A percentile compares a stretch with the other conserved stretches of the same genome.
These are phyloP conservation scores for Golubevia pallescens DNA, from an alignment of 1,284 basidiomycete genomes.

Conservation along the genomic window DNA sequence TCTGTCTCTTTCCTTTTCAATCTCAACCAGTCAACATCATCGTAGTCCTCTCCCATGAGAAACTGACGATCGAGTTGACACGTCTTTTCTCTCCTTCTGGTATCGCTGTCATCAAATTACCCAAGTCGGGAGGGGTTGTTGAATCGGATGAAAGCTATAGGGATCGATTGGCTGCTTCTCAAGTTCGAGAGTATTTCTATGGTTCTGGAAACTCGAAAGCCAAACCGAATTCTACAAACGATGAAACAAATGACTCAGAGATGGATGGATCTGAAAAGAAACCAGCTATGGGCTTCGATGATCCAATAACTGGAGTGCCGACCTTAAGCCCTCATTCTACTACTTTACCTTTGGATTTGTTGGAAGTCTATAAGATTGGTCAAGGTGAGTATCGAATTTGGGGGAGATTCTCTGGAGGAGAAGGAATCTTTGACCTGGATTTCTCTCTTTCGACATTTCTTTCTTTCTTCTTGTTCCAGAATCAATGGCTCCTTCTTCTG, in stretches of 20 bases:
- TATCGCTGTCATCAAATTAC: conserved; percentile 18
- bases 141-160: conserved; percentile 54
- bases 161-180: conserved; percentile 38
- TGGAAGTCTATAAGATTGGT: conserved; percentile 53
- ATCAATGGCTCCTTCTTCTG: conserved; percentile 45
- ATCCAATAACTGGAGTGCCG: conserved; percentile 51
- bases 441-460: background rate
- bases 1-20: too few species aligned
- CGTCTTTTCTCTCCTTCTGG: conserved; percentile 31
- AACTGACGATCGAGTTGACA: conserved; percentile 57
- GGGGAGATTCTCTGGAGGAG: too few species aligned
- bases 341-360: conserved; percentile 52
- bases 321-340: conserved; percentile 48
- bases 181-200: conserved; percentile 60
- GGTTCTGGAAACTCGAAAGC: background rate
- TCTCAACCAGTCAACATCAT: conserved; percentile 55
- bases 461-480: conserved; percentile 10
- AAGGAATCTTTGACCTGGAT: too few species aligned
- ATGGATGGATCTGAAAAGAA: conserved; percentile 10
- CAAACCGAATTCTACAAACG: conserved; percentile 2
- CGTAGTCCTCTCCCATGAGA: conserved; percentile 58
- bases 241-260: background rate
- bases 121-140: conserved; percentile 45
- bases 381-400: conserved; percentile 33
- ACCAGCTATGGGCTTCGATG: conserved; percentile 23